These are phyloP conservation scores for Plasmopara muralis DNA, from an alignment of 352 stramenopile species.

Conservation along the genomic window DNA sequence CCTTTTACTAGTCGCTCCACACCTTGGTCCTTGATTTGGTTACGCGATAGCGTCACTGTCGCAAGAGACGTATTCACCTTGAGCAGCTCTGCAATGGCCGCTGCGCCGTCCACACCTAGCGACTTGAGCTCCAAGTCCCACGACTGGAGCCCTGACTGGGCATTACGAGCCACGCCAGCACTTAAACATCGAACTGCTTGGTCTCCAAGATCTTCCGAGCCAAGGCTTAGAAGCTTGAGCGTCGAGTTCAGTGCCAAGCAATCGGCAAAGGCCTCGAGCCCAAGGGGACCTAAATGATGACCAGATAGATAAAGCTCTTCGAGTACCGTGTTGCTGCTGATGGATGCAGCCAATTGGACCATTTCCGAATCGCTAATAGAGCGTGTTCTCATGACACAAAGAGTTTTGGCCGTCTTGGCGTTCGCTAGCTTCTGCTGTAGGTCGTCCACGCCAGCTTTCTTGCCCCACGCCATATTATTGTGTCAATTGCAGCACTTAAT, in stretches of 20 bases:
- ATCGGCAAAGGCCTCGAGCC: constrained; percentile 51
- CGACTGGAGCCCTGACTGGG: constrained; percentile 34
- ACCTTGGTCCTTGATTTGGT: constrained; percentile 42
- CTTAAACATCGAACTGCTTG: constrained; percentile 39
- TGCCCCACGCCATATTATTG: constrained; percentile 69
- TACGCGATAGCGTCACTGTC: constrained; percentile 57
- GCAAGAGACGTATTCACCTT: constrained; percentile 33
- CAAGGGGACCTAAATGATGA: constrained; percentile 40
- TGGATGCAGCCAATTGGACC: constrained; percentile 38
- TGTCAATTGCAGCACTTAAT: constrained; percentile 19
- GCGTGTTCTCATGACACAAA: constrained; percentile 72
- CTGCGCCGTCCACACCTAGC: constrained; percentile 34
- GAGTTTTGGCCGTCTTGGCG: constrained; percentile 48
- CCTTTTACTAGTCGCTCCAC: constrained; percentile 33
- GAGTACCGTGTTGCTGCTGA: constrained; percentile 50
- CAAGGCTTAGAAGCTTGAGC: constrained; percentile 61
- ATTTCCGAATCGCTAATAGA: constrained; percentile 53
- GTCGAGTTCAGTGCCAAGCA: constrained; percentile 58
- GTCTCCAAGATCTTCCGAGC: constrained; percentile 52
- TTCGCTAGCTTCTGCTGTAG: constrained; percentile 59
- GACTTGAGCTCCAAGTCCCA: constrained; percentile 78
- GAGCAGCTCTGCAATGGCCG: constrained; percentile 49
- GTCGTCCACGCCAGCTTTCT: constrained; percentile 62
- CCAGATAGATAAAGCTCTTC: constrained; percentile 75
- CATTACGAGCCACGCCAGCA: constrained; percentile 45